phyloP scores from a whole-genome alignment of 345 rosid species.

The Anastatica hierochuntica region DNA sequence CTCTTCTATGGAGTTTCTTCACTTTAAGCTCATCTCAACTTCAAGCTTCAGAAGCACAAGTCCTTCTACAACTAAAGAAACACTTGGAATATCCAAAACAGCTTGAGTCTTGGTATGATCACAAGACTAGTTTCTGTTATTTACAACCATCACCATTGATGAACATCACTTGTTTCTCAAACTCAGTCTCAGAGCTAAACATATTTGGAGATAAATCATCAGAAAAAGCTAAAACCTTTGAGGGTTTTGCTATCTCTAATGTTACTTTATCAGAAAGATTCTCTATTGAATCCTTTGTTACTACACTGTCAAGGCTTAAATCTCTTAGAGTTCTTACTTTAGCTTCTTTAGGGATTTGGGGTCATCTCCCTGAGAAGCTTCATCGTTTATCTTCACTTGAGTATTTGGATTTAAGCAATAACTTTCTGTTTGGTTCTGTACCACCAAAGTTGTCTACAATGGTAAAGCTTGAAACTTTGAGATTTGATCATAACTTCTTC shows the following conservation, averaged over 20 bases:
- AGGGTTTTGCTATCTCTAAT: conserved; percentile 37
- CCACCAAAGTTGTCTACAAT: conserved; percentile 58
- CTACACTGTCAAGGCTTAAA: conserved; percentile 49
- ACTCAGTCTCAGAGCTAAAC: conserved; percentile 40
- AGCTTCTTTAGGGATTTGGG: conserved; percentile 67
- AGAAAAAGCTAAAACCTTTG: conserved; percentile 20
- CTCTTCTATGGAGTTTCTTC: conserved; percentile 41
- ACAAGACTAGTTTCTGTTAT: conserved; percentile 43
- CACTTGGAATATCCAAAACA: conserved; percentile 59
- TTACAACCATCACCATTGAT: conserved; percentile 34
- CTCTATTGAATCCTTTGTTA: conserved; percentile 61
- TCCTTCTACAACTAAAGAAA: conserved; percentile 64
- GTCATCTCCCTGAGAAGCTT: conserved; percentile 62
- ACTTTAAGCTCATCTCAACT: conserved; percentile 40
- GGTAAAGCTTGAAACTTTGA: conserved; percentile 49
- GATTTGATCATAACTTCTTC: conserved; percentile 48
- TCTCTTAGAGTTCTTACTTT: conserved; percentile 50
- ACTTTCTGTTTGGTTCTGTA: conserved; percentile 52
- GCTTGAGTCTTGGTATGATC: conserved; percentile 58
- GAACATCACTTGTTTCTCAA: conserved; percentile 54
- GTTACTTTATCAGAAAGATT: conserved; percentile 46
- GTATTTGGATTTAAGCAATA: conserved; percentile 53
- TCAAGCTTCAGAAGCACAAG: conserved; percentile 67
- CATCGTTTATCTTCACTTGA: conserved; percentile 56
- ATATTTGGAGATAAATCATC: conserved; percentile 43